Percentiles rank a stretch among this genome's conserved stretches.
Evolutionary conservation across 1,284 basidiomycete species (phyloP).

Genomic region (Serendipita sp.): DNA sequence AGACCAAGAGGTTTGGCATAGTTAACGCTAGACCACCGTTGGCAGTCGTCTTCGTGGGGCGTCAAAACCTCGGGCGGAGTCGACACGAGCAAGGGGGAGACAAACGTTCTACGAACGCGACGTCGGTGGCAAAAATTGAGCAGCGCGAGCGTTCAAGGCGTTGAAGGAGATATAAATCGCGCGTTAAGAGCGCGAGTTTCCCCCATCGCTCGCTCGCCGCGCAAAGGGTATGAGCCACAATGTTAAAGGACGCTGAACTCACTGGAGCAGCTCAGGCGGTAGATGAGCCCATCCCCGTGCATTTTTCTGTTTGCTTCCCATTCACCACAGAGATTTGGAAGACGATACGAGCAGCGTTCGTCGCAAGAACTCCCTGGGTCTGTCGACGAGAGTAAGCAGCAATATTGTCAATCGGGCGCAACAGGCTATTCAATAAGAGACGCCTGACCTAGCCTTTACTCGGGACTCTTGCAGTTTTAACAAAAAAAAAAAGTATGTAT

Average conservation of each 20-base stretch:
- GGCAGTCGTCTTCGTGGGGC: not conserved
- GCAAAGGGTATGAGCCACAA: not conserved
- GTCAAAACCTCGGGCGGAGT: not conserved
- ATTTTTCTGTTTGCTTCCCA: slow-evolving; percentile 4
- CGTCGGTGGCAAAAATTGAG: not conserved
- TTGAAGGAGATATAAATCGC: not conserved
- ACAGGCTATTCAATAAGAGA: no score
- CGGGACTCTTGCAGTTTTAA: not conserved
- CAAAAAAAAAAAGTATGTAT: no score
- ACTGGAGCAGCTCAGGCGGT: slow-evolving; percentile 3
- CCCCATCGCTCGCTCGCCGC: not conserved
- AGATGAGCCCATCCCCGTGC: slow-evolving; percentile 2
- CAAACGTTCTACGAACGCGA: not conserved
- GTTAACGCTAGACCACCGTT: not conserved
- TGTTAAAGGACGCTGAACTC: not conserved
- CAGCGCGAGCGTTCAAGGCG: not conserved
- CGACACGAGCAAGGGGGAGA: not conserved
- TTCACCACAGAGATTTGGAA: not conserved
- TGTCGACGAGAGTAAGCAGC: not conserved
- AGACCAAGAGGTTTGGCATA: not conserved
- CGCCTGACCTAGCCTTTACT: no score
- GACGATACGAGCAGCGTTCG: not conserved
- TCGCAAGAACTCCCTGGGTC: not conserved
- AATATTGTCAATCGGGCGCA: not conserved
- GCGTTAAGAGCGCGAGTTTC: not conserved